phyloP scores from a whole-genome alignment of 1,284 basidiomycete genomes.

The Cutaneotrichosporon cyanovorans region DNA sequence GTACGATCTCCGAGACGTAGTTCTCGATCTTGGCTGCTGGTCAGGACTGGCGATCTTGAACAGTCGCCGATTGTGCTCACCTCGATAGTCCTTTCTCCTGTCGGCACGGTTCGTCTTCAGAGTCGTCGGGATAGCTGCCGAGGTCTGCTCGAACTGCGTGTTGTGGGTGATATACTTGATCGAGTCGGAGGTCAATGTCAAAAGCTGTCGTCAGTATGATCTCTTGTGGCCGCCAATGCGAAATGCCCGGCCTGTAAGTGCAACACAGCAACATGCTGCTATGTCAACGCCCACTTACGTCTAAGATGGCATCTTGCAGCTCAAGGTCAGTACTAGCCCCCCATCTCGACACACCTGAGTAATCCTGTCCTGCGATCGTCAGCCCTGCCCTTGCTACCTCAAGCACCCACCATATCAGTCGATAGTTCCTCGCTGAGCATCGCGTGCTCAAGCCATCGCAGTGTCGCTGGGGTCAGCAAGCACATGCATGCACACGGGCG shows the following conservation, averaged over 20 bases:
- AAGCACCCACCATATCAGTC: conserved; percentile 40
- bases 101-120: conserved; percentile 29
- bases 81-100: conserved; percentile 27
- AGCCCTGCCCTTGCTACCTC: background rate
- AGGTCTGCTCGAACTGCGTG: conserved; percentile 42
- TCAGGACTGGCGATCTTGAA: conserved; percentile 2
- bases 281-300: conserved; percentile 31
- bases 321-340: conserved; percentile 10
- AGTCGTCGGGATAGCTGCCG: conserved; percentile 34
- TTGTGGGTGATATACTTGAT: conserved; percentile 43
- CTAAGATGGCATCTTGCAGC: conserved; percentile 46
- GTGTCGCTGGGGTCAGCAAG: conserved; percentile 4
- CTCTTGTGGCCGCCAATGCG: too few relatives aligned
- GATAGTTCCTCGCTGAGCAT: conserved; percentile 46
- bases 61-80: conserved; percentile 12
- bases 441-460: conserved; percentile 24
- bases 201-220: conserved; percentile 26
- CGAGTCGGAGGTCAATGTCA: conserved; percentile 42
- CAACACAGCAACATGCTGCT: too few relatives aligned
- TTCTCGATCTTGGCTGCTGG: conserved; percentile 36
- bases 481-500: background rate
- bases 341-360: conserved; percentile 26
- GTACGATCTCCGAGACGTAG: conserved; percentile 39
- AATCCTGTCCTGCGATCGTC: conserved; percentile 40
- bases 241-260: too few relatives aligned